A percentile compares a stretch with the other conserved stretches of the same genome.
Conservation (phyloP, 352 stramenopile genomes). For the Thraustochytrium striatum region DNA sequence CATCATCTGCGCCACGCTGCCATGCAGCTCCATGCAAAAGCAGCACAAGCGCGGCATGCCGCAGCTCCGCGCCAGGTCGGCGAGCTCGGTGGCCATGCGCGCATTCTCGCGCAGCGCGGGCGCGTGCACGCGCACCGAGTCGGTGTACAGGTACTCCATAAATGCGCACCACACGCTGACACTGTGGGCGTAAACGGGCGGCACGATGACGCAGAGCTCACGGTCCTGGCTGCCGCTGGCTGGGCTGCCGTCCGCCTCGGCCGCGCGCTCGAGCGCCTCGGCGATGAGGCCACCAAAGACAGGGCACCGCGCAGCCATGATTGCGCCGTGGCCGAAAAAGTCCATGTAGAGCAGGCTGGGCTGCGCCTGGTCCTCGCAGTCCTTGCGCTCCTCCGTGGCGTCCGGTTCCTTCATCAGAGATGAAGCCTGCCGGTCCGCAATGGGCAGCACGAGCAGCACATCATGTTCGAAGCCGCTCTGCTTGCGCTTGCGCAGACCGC, state of each 20-base stretch:
- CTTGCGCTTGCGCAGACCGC: neutral
- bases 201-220: too few relatives aligned
- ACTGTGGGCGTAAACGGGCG: neutral
- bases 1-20: neutral
- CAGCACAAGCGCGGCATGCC: constrained; percentile 26
- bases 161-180: constrained; percentile 18
- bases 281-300: neutral
- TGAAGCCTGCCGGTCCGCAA: neutral
- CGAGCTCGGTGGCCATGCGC: neutral
- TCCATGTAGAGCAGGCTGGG: neutral
- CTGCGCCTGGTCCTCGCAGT: neutral
- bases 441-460: neutral
- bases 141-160: constrained; percentile 42
- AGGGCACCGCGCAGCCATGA: constrained; percentile 14
- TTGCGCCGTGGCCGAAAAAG: constrained; percentile 39
- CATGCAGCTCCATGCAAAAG: constrained; percentile 33
- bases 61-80: neutral
- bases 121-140: constrained; percentile 26
- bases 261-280: neutral
- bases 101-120: neutral
- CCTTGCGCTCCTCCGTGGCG: neutral
- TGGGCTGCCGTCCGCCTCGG: neutral
- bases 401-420: too few relatives aligned
- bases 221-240: too few relatives aligned
- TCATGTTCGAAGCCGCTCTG: neutral